Conservation (phyloP, 2,329 filamentous ascomycete genomes). For the Colletotrichum chlorophyti region DNA sequence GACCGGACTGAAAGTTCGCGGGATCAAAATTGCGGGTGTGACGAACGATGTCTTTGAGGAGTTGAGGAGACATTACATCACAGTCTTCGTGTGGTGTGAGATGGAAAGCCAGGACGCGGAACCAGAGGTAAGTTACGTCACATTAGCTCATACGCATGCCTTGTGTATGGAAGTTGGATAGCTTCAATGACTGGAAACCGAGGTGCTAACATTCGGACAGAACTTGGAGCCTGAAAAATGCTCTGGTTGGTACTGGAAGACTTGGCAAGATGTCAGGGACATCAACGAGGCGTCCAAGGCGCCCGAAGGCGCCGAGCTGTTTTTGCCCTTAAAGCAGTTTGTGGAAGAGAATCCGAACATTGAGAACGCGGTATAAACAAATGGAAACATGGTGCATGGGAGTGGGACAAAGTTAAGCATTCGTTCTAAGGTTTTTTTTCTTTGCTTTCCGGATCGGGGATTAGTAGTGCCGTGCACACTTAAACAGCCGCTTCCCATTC, state of each 20-base stretch:
- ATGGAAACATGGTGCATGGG: too few relatives aligned
- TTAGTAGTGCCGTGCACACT: too few relatives aligned
- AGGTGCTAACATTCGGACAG: constrained; percentile 34
- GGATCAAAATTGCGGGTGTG: constrained; percentile 60
- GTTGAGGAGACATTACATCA: constrained; percentile 76
- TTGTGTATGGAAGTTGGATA: neutral
- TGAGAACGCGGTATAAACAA: too few relatives aligned
- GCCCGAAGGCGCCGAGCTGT: constrained; percentile 33
- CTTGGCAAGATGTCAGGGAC: constrained; percentile 48
- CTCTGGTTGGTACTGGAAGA: constrained; percentile 55
- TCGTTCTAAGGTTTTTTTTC: too few relatives aligned
- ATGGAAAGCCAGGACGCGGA: constrained; percentile 53
- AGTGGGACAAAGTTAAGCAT: too few relatives aligned
- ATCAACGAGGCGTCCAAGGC: constrained; percentile 8
- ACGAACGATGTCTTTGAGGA: constrained; percentile 71
- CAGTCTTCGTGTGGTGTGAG: constrained; percentile 68
- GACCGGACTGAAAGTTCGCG: constrained; percentile 65
- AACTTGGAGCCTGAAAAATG: constrained; percentile 57
- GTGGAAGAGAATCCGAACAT: constrained; percentile 34
- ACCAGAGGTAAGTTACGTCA: constrained; percentile 62
- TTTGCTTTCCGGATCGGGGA: too few relatives aligned
- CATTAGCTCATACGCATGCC: too few relatives aligned
- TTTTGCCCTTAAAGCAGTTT: constrained; percentile 41
- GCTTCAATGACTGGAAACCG: neutral
- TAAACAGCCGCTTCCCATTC: too few relatives aligned